Evolutionary conservation across 768 basidiomycete species (phyloP).

Genomic region (Amanita subjunquillea): DNA sequence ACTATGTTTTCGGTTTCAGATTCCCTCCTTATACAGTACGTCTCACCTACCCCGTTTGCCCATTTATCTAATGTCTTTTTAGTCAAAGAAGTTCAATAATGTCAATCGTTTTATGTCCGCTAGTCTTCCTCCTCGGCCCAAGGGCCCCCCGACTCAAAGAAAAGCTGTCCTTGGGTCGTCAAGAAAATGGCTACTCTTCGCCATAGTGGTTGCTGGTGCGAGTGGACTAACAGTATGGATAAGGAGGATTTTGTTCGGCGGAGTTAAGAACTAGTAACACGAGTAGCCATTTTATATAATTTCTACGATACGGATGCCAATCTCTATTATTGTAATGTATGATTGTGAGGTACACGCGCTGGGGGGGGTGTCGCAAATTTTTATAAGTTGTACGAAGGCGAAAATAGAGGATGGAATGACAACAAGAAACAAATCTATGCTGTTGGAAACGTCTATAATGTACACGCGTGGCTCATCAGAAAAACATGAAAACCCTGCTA

Average conservation of each 20-base stretch:
- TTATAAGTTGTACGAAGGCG: neutral
- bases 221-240: conserved; percentile 31
- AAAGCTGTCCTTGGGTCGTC: conserved; percentile 20
- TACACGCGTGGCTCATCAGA: neutral
- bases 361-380: too few relatives aligned
- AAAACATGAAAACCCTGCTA: neutral
- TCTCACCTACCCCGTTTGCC: neutral
- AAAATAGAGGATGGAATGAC: neutral
- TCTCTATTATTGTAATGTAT: neutral
- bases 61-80: neutral
- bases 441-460: neutral
- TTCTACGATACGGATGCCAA: too few relatives aligned
- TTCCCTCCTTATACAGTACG: conserved; percentile 53
- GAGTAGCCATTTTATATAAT: too few relatives aligned
- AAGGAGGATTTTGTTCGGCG: conserved; percentile 14
- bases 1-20: conserved; percentile 36
- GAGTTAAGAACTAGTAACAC: neutral
- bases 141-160: conserved; percentile 12
- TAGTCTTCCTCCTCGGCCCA: conserved; percentile 35
- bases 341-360: neutral
- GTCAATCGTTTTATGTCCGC: conserved; percentile 15
- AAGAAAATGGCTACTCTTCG: conserved; percentile 39
- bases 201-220: conserved; percentile 30
- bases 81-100: conserved; percentile 23
- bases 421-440: conserved; percentile 2